Evolutionary conservation across 768 basidiomycete species (phyloP).

Genomic region (Favolaschia claudopus): DNA sequence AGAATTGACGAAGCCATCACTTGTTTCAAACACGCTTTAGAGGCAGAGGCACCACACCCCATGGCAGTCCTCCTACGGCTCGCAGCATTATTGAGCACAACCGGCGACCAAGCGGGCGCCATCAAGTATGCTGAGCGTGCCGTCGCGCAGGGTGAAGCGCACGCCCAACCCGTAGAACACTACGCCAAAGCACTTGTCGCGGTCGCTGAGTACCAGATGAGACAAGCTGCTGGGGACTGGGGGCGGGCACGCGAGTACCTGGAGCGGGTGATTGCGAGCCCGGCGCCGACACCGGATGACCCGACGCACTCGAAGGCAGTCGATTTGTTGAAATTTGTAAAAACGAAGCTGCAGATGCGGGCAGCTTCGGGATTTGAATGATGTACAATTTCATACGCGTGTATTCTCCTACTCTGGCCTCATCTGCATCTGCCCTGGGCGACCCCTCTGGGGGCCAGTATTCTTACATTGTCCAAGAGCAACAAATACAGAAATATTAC

Average conservation of each 20-base stretch:
- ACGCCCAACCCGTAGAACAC: slow-evolving; percentile 54
- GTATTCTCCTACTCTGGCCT: too few species aligned
- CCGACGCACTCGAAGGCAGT: slow-evolving; percentile 44
- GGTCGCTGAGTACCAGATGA: slow-evolving; percentile 65
- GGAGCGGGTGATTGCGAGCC: slow-evolving; percentile 12
- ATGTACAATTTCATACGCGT: too few species aligned
- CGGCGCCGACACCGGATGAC: slow-evolving; percentile 29
- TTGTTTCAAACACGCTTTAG: slow-evolving; percentile 21
- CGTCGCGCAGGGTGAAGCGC: slow-evolving; percentile 32
- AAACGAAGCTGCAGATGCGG: slow-evolving; percentile 55
- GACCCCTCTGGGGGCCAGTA: too few species aligned
- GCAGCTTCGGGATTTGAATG: slow-evolving; percentile 14
- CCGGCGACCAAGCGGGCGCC: slow-evolving; percentile 55
- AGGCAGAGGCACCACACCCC: slow-evolving; percentile 50
- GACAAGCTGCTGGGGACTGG: slow-evolving; percentile 54
- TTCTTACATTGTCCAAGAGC: too few species aligned
- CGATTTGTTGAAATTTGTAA: slow-evolving; percentile 57
- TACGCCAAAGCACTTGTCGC: slow-evolving; percentile 65
- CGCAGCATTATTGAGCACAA: slow-evolving; percentile 54
- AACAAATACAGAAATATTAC: too few species aligned
- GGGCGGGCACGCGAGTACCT: slow-evolving; percentile 60
- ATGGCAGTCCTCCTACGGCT: slow-evolving; percentile 56
- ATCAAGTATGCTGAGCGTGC: slow-evolving; percentile 64
- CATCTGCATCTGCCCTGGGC: too few species aligned
- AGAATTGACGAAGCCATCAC: slow-evolving; percentile 18